These are phyloP conservation scores for Botrytis aclada DNA, from an alignment of 2,329 filamentous ascomycete species.

Conservation along the genomic window DNA sequence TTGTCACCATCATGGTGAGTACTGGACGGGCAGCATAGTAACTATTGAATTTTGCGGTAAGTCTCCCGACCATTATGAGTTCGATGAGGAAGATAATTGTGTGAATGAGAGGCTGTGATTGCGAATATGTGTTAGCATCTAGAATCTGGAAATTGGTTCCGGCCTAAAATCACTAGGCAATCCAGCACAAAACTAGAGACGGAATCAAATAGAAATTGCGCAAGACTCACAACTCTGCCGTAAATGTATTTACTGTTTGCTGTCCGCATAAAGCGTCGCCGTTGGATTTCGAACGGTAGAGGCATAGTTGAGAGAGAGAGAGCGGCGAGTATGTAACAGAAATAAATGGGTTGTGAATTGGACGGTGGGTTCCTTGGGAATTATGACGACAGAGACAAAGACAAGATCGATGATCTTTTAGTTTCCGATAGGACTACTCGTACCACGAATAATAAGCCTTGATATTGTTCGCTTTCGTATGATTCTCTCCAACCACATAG, in stretches of 20 bases:
- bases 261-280: slow-evolving; percentile 60
- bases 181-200: neutral
- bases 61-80: slow-evolving; percentile 77
- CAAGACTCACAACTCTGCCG: slow-evolving; percentile 65
- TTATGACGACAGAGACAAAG: slow-evolving; percentile 17
- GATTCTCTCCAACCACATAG: neutral
- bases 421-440: neutral
- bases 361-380: slow-evolving; percentile 3
- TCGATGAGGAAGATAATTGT: slow-evolving; percentile 81
- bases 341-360: neutral
- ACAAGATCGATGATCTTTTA: slow-evolving; percentile 10
- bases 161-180: neutral
- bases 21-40: slow-evolving; percentile 96
- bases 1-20: slow-evolving; percentile 98
- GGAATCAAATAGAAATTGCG: neutral
- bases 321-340: neutral
- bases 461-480: neutral
- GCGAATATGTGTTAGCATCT: slow-evolving; percentile 19
- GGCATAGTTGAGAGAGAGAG: slow-evolving; percentile 45
- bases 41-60: slow-evolving; percentile 84
- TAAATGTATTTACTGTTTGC: slow-evolving; percentile 72
- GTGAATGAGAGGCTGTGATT: slow-evolving; percentile 77
- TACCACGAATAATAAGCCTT: neutral
- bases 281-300: slow-evolving; percentile 50
- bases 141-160: neutral